A percentile compares a stretch with the other conserved stretches of the same genome.
Evolutionary conservation across 331 rosid species (phyloP).

Genomic region (Malus hybrid): DNA sequence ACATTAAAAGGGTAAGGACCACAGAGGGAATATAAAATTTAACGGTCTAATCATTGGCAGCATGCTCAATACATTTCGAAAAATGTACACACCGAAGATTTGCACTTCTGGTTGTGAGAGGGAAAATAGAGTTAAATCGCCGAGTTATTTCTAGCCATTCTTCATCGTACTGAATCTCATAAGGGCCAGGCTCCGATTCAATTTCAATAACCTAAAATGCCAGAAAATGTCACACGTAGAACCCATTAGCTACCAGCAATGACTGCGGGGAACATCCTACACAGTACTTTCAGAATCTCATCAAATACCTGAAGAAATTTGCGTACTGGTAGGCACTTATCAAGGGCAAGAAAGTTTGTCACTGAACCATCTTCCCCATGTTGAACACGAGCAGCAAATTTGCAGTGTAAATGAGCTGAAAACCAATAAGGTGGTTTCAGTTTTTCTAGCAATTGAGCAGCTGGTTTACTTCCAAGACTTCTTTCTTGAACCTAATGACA

Average conservation of each 20-base stretch:
- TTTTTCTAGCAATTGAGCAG: conserved; percentile 73
- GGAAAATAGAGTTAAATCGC: conserved; percentile 65
- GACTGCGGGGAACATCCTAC: conserved; percentile 1
- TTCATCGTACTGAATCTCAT: conserved; percentile 81
- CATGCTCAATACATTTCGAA: background rate
- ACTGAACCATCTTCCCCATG: conserved; percentile 80
- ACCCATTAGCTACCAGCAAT: conserved; percentile 16
- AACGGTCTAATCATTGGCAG: background rate
- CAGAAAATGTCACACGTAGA: conserved; percentile 11
- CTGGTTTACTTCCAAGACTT: conserved; percentile 77
- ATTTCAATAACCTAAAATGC: conserved; percentile 62
- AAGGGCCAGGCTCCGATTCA: conserved; percentile 75
- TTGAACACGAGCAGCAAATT: background rate
- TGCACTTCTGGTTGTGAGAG: conserved; percentile 47
- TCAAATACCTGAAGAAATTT: conserved; percentile 75
- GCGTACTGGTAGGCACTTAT: conserved; percentile 72
- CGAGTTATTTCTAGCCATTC: conserved; percentile 94
- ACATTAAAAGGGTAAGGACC: background rate
- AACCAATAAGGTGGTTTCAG: conserved; percentile 86
- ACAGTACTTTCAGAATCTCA: background rate
- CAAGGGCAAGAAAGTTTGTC: conserved; percentile 95
- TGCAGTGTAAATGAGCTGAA: conserved; percentile 96
- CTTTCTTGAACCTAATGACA: conserved; percentile 56
- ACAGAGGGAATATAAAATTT: background rate
- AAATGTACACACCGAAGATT: conserved; percentile 53